These are phyloP conservation scores for Apiospora marii DNA, from an alignment of 2,329 filamentous ascomycete genomes.

Conservation along the genomic window DNA sequence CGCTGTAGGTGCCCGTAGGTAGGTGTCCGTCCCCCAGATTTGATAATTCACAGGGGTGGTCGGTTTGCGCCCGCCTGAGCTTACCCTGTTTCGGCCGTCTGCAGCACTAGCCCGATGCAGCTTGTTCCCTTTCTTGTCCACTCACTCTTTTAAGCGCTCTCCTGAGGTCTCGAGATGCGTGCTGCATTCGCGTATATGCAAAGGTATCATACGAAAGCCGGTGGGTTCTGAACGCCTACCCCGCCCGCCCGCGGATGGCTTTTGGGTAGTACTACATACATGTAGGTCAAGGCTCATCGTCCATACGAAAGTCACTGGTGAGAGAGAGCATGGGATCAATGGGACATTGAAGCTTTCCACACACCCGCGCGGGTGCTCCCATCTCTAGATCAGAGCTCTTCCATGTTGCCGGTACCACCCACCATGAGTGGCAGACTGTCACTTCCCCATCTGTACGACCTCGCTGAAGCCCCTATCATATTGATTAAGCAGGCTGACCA, in stretches of 20 bases:
- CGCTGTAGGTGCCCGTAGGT: neutral
- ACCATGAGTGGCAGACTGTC: neutral
- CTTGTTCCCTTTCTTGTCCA: neutral
- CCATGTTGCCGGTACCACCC: constrained; percentile 3
- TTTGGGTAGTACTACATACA: neutral
- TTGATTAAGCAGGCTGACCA: neutral
- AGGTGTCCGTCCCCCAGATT: constrained; percentile 14
- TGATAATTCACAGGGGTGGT: constrained; percentile 7
- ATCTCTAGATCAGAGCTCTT: neutral
- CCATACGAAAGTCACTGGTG: neutral
- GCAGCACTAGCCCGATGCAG: constrained; percentile 3
- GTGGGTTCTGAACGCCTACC: constrained; percentile 1
- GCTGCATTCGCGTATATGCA: constrained; percentile 10
- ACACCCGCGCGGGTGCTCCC: constrained; percentile 8
- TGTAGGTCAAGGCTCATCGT: neutral
- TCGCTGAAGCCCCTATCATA: constrained; percentile 10
- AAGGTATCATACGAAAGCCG: constrained; percentile 2
- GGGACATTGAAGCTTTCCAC: neutral
- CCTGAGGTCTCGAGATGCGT: neutral
- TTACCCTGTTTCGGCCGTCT: constrained; percentile 13
- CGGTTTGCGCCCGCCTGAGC: constrained; percentile 1
- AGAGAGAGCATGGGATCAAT: neutral
- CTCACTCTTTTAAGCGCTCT: neutral
- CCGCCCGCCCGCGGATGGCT: neutral
- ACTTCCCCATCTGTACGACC: neutral